phyloP scores from a whole-genome alignment of 768 basidiomycete genomes.

The Trametes gibbosa region DNA sequence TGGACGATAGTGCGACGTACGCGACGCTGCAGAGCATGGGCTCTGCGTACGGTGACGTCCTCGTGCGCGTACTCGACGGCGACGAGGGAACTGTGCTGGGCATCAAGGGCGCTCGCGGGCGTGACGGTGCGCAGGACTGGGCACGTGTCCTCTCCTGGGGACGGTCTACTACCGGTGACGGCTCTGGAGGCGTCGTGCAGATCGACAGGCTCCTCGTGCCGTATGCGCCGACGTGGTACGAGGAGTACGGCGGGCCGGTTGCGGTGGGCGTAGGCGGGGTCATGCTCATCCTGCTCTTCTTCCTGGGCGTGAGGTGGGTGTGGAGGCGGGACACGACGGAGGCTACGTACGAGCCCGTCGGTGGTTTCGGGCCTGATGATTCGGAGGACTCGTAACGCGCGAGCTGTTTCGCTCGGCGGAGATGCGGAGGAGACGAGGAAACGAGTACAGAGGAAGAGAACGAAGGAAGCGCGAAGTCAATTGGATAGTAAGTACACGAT shows the following conservation, averaged over 20 bases:
- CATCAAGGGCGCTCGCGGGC: constrained; percentile 71
- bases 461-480: not conserved
- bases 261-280: constrained; percentile 59
- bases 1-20: constrained; percentile 73
- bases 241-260: constrained; percentile 68
- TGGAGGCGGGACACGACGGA: constrained; percentile 78
- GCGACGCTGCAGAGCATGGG: constrained; percentile 69
- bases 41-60: constrained; percentile 69
- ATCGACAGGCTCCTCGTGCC: constrained; percentile 84
- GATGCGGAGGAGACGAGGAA: not conserved
- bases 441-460: not conserved
- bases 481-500: not conserved
- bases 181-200: constrained; percentile 84
- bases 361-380: constrained; percentile 68
- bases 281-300: constrained; percentile 61
- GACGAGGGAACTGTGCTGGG: constrained; percentile 54
- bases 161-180: constrained; percentile 66
- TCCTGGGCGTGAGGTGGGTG: constrained; percentile 64
- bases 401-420: not conserved
- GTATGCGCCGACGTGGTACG: constrained; percentile 85
- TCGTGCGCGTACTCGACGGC: constrained; percentile 61
- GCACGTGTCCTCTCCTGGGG: constrained; percentile 71
- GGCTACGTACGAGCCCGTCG: constrained; percentile 87
- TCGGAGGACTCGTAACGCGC: constrained; percentile 29
- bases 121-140: constrained; percentile 59